Evolutionary conservation across 108 stramenopile species (phyloP).

Genomic region (Cyclotella choctawhatcheeana): DNA sequence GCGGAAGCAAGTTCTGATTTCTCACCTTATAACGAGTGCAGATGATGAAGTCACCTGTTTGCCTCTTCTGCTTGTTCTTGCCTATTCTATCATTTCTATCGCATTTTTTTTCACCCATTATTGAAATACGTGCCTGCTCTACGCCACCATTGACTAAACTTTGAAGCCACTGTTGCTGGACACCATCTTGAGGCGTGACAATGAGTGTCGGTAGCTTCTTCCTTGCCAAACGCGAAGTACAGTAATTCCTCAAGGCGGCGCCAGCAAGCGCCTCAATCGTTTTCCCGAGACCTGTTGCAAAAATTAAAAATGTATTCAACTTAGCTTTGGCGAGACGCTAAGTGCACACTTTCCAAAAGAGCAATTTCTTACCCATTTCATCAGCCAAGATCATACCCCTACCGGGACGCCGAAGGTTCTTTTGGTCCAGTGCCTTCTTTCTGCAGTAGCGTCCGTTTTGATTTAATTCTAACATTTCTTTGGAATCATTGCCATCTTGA

Average conservation of each 20-base stretch:
- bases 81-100: constrained; percentile 9
- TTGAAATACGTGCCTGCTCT: constrained; percentile 6
- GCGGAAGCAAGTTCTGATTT: too few species aligned
- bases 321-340: not conserved
- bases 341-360: not conserved
- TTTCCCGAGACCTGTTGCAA: not conserved
- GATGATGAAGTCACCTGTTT: constrained; percentile 23
- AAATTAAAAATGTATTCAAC: not conserved
- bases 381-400: constrained; percentile 33
- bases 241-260: not conserved
- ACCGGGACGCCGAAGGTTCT: not conserved
- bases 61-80: constrained; percentile 8
- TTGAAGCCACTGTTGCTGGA: constrained; percentile 52
- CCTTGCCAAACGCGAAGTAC: not conserved
- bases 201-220: constrained; percentile 44
- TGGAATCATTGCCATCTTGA: not conserved
- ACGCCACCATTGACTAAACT: constrained; percentile 33
- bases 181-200: constrained; percentile 50
- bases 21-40: constrained; percentile 41
- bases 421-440: constrained; percentile 15
- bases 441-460: not conserved
- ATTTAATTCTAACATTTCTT: constrained; percentile 21
- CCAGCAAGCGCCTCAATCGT: not conserved
- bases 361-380: constrained; percentile 43
- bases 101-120: constrained; percentile 15